A percentile compares a stretch with the other conserved stretches of the same genome.
phyloP scores from a whole-genome alignment of 208 protist genomes.

The Trypanosoma conorhini region DNA sequence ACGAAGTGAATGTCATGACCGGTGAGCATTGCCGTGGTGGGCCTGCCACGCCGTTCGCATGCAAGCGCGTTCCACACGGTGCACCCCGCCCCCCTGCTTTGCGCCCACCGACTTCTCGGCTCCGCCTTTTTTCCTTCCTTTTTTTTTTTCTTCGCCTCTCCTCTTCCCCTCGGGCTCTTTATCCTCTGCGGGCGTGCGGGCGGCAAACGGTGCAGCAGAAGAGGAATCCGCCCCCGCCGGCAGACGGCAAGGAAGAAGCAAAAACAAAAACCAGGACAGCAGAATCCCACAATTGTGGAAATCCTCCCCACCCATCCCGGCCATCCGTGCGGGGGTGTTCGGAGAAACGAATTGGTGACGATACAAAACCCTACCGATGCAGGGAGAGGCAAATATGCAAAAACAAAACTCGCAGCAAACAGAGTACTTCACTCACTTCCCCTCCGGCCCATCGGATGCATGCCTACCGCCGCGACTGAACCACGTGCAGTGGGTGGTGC shows the following conservation, averaged over 20 bases:
- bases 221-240: neutral
- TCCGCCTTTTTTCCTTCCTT: no score
- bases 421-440: no score
- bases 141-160: neutral
- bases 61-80: neutral
- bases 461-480: no score
- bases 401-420: no score
- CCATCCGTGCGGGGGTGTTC: neutral
- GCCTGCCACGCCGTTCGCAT: neutral
- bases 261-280: neutral
- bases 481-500: no score
- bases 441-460: no score
- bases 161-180: neutral
- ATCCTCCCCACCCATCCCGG: no score
- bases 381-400: no score
- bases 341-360: neutral
- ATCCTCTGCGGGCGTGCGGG: no score
- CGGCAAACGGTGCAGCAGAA: neutral
- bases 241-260: neutral
- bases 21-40: constrained; percentile 9
- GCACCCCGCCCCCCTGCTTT: neutral
- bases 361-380: no score
- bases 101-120: neutral
- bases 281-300: no score
- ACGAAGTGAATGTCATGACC: constrained; percentile 20